Percentiles rank a stretch among this genome's conserved stretches.
These are phyloP conservation scores for Vitellaria paradoxa DNA, from an alignment of 179 eudicot genomes.

Conservation along the genomic window DNA sequence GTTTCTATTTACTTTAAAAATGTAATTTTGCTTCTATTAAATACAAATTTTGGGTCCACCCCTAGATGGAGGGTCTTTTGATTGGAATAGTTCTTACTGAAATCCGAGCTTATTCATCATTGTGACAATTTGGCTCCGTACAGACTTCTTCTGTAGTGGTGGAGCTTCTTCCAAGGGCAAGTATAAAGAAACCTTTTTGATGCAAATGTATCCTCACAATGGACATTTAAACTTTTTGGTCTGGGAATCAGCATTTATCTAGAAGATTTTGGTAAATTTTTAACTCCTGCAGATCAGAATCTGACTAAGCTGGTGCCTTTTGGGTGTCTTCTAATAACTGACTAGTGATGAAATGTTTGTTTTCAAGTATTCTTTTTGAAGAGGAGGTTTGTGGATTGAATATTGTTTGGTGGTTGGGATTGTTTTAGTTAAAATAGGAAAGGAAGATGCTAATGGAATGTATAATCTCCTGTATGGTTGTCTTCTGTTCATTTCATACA, in stretches of 20 bases:
- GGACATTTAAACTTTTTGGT: background rate
- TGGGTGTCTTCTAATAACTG: background rate
- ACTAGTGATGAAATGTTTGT: background rate
- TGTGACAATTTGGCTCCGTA: background rate
- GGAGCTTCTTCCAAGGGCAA: slow-evolving; percentile 8
- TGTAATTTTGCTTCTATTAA: no score
- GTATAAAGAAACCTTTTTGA: background rate
- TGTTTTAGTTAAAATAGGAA: background rate
- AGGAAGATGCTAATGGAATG: background rate
- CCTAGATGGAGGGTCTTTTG: no score
- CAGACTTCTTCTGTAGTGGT: background rate
- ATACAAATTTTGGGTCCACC: no score
- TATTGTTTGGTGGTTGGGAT: background rate
- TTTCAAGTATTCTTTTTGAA: slow-evolving; percentile 3
- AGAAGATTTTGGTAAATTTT: background rate
- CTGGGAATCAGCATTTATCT: background rate
- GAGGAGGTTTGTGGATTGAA: slow-evolving; percentile 10
- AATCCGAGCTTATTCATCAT: background rate
- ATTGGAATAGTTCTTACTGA: background rate
- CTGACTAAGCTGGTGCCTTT: background rate
- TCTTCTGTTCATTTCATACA: background rate
- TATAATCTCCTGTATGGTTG: background rate
- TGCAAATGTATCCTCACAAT: background rate
- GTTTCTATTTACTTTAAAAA: no score
- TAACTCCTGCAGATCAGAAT: background rate